Conservation (phyloP, 768 basidiomycete species). For the Kwoniella dejecticola region DNA sequence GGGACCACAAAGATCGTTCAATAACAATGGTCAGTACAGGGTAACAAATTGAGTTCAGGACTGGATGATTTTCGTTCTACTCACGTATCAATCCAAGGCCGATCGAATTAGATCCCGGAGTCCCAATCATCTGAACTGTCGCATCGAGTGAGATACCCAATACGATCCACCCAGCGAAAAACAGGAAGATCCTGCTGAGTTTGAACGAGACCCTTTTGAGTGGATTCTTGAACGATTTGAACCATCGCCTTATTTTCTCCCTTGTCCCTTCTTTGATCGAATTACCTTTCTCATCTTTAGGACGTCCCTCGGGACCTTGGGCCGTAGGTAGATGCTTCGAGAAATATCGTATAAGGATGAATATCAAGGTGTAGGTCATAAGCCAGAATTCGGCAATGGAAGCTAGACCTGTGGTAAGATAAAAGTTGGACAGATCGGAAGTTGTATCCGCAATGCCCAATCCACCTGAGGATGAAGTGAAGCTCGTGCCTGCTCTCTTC, state of each 20-base stretch:
- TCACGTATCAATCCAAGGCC: constrained; percentile 17
- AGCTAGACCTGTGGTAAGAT: constrained; percentile 21
- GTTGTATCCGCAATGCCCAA: not conserved
- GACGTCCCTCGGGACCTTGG: no score
- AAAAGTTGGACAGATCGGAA: constrained; percentile 15
- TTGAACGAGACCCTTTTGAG: constrained; percentile 22
- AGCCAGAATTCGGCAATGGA: constrained; percentile 22
- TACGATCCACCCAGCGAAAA: constrained; percentile 14
- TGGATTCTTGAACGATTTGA: not conserved
- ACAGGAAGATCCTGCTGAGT: constrained; percentile 8
- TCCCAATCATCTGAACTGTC: not conserved
- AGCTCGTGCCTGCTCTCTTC: no score
- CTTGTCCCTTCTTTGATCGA: not conserved
- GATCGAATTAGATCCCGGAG: constrained; percentile 8
- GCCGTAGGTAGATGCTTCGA: constrained; percentile 3
- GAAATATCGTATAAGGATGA: constrained; percentile 13
- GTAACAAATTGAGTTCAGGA: no score
- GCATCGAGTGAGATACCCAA: constrained; percentile 14
- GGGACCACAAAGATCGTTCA: no score
- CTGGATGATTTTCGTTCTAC: no score
- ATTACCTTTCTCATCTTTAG: not conserved
- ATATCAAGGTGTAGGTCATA: constrained; percentile 14
- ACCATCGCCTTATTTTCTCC: not conserved
- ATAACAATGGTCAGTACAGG: no score
- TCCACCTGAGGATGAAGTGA: not conserved